phyloP scores from a whole-genome alignment of 2,329 filamentous ascomycete genomes.

The Trichothecium sympodiale region DNA sequence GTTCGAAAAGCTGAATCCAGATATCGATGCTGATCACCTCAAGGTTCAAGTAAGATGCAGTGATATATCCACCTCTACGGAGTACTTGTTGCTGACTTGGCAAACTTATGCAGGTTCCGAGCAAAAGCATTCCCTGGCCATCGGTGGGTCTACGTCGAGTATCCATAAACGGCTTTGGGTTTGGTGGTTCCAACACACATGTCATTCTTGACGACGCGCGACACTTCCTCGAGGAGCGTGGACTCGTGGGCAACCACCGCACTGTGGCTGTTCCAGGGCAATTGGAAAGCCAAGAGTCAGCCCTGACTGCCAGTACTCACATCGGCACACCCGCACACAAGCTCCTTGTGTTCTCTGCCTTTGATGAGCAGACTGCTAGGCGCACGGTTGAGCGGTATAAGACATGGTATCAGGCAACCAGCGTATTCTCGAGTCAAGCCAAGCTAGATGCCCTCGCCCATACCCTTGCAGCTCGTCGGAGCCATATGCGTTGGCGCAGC shows the following conservation, averaged over 20 bases:
- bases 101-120: slow-evolving; percentile 1
- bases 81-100: too few relatives aligned
- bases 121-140: slow-evolving; percentile 3
- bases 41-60: background rate
- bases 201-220: slow-evolving; percentile 11
- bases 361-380: background rate
- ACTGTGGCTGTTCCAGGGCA: background rate
- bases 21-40: slow-evolving; percentile 1
- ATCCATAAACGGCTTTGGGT: slow-evolving; percentile 11
- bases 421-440: background rate
- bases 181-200: slow-evolving; percentile 12
- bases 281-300: too few relatives aligned
- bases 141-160: slow-evolving; percentile 1
- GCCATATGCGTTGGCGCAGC: slow-evolving; percentile 6
- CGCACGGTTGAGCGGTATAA: background rate
- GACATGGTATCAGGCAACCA: background rate
- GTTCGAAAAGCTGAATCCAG: slow-evolving; percentile 16
- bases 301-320: background rate
- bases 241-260: slow-evolving; percentile 2
- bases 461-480: slow-evolving; percentile 8
- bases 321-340: background rate
- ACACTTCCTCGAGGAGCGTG: slow-evolving; percentile 4
- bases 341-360: slow-evolving; percentile 2
- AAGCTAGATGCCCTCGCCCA: slow-evolving; percentile 8
- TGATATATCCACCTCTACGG: background rate